Evolutionary conservation across 768 basidiomycete species (phyloP).

Genomic region (Pleurotus eryngii): DNA sequence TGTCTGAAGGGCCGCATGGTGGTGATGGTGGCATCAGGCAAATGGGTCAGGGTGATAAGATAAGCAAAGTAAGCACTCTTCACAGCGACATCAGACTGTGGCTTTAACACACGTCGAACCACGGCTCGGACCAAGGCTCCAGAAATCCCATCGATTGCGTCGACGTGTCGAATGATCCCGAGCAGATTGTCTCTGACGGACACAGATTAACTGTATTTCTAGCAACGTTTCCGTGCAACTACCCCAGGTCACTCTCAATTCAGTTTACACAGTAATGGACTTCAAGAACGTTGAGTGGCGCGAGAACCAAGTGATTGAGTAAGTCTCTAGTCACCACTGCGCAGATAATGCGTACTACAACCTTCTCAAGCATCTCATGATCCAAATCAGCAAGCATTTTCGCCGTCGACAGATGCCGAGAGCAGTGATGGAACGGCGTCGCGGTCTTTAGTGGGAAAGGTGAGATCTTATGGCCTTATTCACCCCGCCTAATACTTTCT

Average conservation of each 20-base stretch:
- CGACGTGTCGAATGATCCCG: too few relatives aligned
- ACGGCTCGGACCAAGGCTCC: too few relatives aligned
- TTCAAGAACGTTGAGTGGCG: not conserved
- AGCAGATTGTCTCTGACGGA: too few relatives aligned
- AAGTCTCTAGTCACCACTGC: not conserved
- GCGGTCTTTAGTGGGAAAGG: slow-evolving; percentile 61
- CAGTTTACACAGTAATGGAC: too few relatives aligned
- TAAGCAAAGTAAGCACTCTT: not conserved
- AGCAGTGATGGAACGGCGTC: slow-evolving; percentile 89
- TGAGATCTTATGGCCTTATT: not conserved
- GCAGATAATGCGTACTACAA: not conserved
- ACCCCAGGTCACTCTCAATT: too few relatives aligned
- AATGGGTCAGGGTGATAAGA: slow-evolving; percentile 1
- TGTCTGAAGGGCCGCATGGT: slow-evolving; percentile 3
- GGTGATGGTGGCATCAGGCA: not conserved
- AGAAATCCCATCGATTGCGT: too few relatives aligned
- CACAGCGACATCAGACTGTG: too few relatives aligned
- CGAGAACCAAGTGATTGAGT: not conserved
- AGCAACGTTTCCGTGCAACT: too few relatives aligned
- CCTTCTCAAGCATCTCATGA: slow-evolving; percentile 49
- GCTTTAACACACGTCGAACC: too few relatives aligned
- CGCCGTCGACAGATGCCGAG: slow-evolving; percentile 76
- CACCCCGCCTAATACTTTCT: slow-evolving; percentile 4
- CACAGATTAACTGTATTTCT: too few relatives aligned
- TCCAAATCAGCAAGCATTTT: slow-evolving; percentile 79